A percentile compares a stretch with the other conserved stretches of the same genome.
Evolutionary conservation across 2,329 filamentous ascomycete genomes (phyloP).

Genomic region (Boeremia exigua): DNA sequence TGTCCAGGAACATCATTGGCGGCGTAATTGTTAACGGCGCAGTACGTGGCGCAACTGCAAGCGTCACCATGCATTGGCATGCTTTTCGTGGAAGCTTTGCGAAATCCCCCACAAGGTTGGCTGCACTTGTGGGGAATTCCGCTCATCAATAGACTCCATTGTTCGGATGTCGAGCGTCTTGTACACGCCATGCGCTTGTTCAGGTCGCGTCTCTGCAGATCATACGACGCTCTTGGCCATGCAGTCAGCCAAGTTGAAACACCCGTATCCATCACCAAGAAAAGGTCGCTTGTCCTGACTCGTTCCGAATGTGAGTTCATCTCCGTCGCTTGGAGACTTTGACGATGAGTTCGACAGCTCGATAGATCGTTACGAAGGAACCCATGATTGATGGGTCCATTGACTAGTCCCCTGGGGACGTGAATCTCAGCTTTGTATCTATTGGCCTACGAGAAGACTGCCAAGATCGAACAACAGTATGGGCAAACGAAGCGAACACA

Average conservation of each 20-base stretch:
- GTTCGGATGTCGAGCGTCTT: neutral
- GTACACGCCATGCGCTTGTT: neutral
- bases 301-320: neutral
- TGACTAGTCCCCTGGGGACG: neutral
- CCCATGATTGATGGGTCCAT: neutral
- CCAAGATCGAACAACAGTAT: too few species aligned
- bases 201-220: constrained; percentile 8
- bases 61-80: neutral
- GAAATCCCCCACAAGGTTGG: too few species aligned
- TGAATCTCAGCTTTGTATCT: too few species aligned
- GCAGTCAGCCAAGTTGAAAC: neutral
- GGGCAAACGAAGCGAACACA: too few species aligned
- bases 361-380: too few species aligned
- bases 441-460: too few species aligned
- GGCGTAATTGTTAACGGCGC: neutral
- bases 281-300: neutral
- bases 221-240: neutral
- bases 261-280: neutral
- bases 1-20: neutral
- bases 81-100: too few species aligned
- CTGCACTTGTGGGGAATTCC: too few species aligned
- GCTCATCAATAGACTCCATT: too few species aligned
- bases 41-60: neutral
- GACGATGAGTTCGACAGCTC: too few species aligned
- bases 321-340: too few species aligned